Base-by-base conservation (phyloP, 805 yeast species). In the Hanseniaspora hatyaiensis region DNA sequence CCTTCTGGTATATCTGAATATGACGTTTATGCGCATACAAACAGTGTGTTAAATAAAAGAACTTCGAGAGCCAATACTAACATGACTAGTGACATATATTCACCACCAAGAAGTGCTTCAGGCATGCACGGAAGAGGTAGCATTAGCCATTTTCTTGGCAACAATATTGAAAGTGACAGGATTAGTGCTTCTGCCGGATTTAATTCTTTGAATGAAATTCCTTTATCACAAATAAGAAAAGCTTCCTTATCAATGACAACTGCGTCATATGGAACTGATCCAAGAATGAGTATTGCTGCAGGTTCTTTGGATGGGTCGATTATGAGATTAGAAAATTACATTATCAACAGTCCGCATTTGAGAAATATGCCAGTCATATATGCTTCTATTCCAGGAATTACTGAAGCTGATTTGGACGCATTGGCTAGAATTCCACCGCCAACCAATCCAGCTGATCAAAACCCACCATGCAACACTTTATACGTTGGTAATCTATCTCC, bases 381-480 rank as follows among this genome's bases (percentile, higher is more conserved):
- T 40, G 49, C 55, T 45, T 42, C 60, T 44, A 49, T 49, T 45
- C 52, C 52, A 30, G 53, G 51, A 18, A 58, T 62, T 19, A 65
- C 71, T 6, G 71, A 68, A 49, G 68, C 73, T 66, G 92, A 82
- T 59, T 68, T 82, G 52, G 79, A 87, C 0, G 66, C 82, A 39
- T 65, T 83, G 40, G 87, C 89, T 0, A 67, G 86, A 53, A 87
- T 83, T 26, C 94, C 92, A 12, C 87, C 89, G 4, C 94, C 94
- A 6, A 95, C 95, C 1, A 89, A 89, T 59, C 98, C 98, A 6
- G 97, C 98, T 2, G 98, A 92, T 64, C 98, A 92, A 65, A 92
- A 92, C 60, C 97, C 98, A 3, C 98, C 98, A 6, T 92, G 98
- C 67, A 92, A 92, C 63, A 92, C 98, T 0, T 69, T 92, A 49